Percentiles rank a stretch among this genome's conserved stretches.
Evolutionary conservation across 371 early-diverging fungal species (phyloP).

Genomic region (Capillidium heterosporum): DNA sequence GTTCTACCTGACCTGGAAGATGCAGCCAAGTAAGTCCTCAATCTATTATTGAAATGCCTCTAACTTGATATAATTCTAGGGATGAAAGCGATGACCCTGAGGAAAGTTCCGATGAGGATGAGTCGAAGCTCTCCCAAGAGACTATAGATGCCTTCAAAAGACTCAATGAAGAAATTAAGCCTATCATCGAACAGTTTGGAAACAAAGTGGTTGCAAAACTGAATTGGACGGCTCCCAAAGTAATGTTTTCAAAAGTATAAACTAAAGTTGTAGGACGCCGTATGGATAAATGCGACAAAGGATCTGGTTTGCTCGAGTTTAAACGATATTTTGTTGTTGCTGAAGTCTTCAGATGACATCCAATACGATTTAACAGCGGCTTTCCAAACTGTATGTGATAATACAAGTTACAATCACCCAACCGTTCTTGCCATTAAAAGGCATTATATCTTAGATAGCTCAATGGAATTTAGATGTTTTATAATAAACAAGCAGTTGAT

Average conservation of each 20-base stretch:
- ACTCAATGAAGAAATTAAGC: constrained; percentile 33
- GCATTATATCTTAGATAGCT: constrained; percentile 68
- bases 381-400: constrained; percentile 30
- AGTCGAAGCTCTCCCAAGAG: background rate
- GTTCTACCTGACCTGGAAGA: background rate
- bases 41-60: background rate
- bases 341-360: constrained; percentile 81
- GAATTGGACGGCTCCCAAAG: constrained; percentile 84
- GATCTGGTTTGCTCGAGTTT: constrained; percentile 55
- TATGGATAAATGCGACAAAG: constrained; percentile 68
- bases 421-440: constrained; percentile 55
- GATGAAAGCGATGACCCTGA: background rate
- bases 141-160: background rate
- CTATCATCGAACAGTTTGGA: constrained; percentile 47
- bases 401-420: constrained; percentile 5
- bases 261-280: constrained; percentile 43
- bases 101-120: background rate
- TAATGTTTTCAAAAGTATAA: constrained; percentile 7
- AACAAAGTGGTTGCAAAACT: constrained; percentile 81
- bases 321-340: constrained; percentile 62
- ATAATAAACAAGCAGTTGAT: constrained; percentile 39
- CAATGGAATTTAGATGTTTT: constrained; percentile 89
- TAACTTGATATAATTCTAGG: background rate
- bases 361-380: constrained; percentile 69
- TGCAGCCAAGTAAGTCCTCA: background rate